Conservation (phyloP, 495 filamentous ascomycete species). For the Penicillium samsonianum region DNA sequence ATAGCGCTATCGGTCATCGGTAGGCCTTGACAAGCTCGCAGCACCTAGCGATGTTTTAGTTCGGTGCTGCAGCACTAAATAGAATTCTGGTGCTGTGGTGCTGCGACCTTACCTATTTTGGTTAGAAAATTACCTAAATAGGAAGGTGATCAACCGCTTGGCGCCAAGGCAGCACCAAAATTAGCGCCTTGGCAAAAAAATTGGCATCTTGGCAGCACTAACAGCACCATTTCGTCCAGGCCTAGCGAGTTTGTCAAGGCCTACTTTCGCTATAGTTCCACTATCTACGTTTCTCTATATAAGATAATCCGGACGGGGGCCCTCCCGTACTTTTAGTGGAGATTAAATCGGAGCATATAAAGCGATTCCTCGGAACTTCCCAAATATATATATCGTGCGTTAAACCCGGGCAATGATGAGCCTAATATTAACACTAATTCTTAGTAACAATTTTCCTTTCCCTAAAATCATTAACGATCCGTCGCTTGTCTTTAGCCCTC, state of each 20-base stretch:
- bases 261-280: constrained; percentile 26
- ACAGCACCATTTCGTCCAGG: too few species aligned
- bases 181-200: too few species aligned
- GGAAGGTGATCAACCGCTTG: too few species aligned
- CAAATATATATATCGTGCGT: constrained; percentile 18
- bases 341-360: constrained; percentile 19
- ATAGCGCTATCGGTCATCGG: constrained; percentile 20
- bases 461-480: constrained; percentile 32
- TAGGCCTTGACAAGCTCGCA: too few species aligned
- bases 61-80: too few species aligned
- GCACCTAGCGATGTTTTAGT: too few species aligned
- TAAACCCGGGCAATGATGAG: constrained; percentile 1
- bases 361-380: constrained; percentile 7
- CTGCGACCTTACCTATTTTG: too few species aligned
- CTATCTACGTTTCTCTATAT: constrained; percentile 24
- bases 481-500: constrained; percentile 29
- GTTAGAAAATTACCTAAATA: too few species aligned
- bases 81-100: too few species aligned
- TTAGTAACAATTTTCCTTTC: constrained; percentile 30
- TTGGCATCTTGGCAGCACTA: too few species aligned
- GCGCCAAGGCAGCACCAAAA: too few species aligned
- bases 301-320: constrained; percentile 23
- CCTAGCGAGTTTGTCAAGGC: too few species aligned
- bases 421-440: constrained; percentile 8
- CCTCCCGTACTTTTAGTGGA: constrained; percentile 25